Conservation (phyloP, 176 grass and related monocot species). For the Canna indica region DNA sequence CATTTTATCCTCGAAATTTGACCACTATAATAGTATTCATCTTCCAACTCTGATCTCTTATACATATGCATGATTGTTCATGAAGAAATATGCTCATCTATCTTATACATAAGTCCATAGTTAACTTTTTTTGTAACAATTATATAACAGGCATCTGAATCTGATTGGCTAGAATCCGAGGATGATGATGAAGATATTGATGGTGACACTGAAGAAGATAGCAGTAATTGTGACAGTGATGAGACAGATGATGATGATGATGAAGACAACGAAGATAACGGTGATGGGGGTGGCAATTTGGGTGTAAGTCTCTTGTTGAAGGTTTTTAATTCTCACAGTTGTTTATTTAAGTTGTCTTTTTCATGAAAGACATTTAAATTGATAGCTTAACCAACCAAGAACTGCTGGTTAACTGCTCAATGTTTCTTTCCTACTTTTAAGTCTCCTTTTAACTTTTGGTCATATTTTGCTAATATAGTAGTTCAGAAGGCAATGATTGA, state of each 20-base stretch:
- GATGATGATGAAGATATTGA: slow-evolving; percentile 49
- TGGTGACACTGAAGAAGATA: slow-evolving; percentile 34
- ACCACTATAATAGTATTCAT: background rate
- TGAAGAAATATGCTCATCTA: slow-evolving; percentile 1
- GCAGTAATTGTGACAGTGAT: slow-evolving; percentile 25
- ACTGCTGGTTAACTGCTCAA: background rate
- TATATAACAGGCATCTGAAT: slow-evolving; percentile 68
- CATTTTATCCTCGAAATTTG: background rate
- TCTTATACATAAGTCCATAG: background rate
- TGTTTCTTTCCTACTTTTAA: background rate
- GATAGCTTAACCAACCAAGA: background rate
- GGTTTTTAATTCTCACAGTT: background rate
- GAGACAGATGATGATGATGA: slow-evolving; percentile 65
- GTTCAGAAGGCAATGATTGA: too few relatives aligned
- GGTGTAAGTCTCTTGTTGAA: background rate
- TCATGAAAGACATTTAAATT: background rate
- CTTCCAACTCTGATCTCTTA: background rate
- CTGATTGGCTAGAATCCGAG: slow-evolving; percentile 84
- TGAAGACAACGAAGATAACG: slow-evolving; percentile 30
- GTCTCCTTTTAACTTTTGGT: too few relatives aligned
- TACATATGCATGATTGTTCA: background rate
- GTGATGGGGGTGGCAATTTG: too few relatives aligned
- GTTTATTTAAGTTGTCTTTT: background rate
- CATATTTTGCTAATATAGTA: too few relatives aligned
- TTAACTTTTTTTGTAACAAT: background rate